Base-by-base conservation (phyloP, 768 basidiomycete genomes). In the Pisolithus albus region DNA sequence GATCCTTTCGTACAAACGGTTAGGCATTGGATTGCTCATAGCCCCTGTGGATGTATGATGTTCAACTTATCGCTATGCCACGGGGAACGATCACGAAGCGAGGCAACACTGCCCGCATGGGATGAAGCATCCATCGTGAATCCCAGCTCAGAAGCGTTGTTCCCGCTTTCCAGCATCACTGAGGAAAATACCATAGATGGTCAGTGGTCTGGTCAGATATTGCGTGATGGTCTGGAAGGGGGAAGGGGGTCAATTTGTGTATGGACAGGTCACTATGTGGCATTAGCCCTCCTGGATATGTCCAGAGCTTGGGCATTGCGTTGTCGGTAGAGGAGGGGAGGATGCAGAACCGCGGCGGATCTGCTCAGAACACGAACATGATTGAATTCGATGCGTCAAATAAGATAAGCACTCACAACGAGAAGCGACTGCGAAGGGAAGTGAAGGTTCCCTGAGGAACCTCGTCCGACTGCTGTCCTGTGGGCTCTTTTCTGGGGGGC, bases 371-470 rank as follows among this genome's bases (percentile, higher is more conserved):
- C 44, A 26, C 39, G 15, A 26, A 47, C 16, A 23, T 9, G 40
- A 40, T 47, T 6, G 13, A 47, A 45, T 26, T 34, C 26, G 45
- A 47, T 4, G 0, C 38, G 7, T 3, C 24, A 44, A 19, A 44
- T 26, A 39, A 39, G 51, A 51, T 1, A 37, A 23, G n/a, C 6
- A 76, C 80, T 70, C 68, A 82, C 80, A 10, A 34, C 11, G 67
- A 67, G 52, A 80, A 76, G 60, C 66, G 70, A 52, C 59, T 72
- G 51, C 75, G 71, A 52, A 78, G 63, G 2, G 76, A 73, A 11
- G 77, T 62, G 0, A 79, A 73, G 40, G 65, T 61, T 0, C 57
- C 42, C 37, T 56, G 37, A 4, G 41, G 34, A 30, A 43, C 23
- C 19, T 59, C 60, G 21, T 59, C 59, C n/a, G 49, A 19, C 42